Evolutionary conservation across 306 rosid genomes (phyloP), one percentile per base, ranked within the genome.

Genomic region (Coriaria nepalensis): DNA sequence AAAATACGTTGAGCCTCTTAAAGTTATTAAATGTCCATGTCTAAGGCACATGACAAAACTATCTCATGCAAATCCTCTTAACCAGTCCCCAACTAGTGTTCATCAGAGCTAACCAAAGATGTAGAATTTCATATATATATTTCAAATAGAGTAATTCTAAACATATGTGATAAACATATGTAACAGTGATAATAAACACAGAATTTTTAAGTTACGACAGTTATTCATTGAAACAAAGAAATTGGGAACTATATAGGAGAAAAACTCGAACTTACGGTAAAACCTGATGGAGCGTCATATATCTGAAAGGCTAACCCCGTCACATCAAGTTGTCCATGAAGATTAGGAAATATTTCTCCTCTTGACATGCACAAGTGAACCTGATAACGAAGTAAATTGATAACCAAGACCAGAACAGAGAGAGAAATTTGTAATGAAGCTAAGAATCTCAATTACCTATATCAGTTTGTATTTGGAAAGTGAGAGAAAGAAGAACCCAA

Each of bases 301-400:
- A 78, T 64, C 62, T 77, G 86, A 74, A 90, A 90, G 62, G 76
- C 80, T 84, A 81, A 60, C 52, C 92, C 95, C 0, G 63, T 78
- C 66, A 81, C 78, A 12, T 90, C 85, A 73, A 84, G 87, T 65
- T 77, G 97, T 64, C 97, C 97, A 37, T 90, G 79, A 65, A 81
- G 73, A 67, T 84, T 84, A 35, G 94, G 93, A 71, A 90, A 90
- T 43, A 71, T 67, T 70, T 84, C 97, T 68, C 82, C 93, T 43
- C 64, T 72, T 50, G 95, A 81, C 97, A 90, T 60, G 79, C 93
- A 81, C 67, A 88, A 44, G 66, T 84, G 95, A 74, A 88, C 87
- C 97, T 88, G 73, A 45, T 57, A 62, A 61, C 51, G 59, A 11
- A 53, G 34, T 38, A 51, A 10, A 47, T 33, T n/a, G 35, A 46